phyloP scores from a whole-genome alignment of 768 basidiomycete genomes.

The Hirschioporus abietinus region DNA sequence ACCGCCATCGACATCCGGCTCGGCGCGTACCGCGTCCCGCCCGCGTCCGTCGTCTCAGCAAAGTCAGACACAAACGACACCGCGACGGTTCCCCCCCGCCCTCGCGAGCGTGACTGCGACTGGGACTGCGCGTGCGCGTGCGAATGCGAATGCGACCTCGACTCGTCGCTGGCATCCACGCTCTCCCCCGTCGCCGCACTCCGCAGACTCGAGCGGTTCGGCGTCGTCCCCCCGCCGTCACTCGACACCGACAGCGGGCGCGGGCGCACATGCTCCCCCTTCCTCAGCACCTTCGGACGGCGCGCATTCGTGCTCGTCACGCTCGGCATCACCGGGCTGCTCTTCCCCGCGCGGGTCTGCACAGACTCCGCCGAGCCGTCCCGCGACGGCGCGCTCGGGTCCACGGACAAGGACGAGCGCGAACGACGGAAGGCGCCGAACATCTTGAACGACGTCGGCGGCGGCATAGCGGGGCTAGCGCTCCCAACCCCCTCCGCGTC shows the following conservation, averaged over 20 bases:
- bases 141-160: not conserved
- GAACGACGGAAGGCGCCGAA: slow-evolving; percentile 61
- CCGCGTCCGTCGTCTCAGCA: not conserved
- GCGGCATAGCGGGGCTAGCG: slow-evolving; percentile 24
- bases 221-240: slow-evolving; percentile 32
- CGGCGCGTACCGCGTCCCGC: not conserved
- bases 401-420: slow-evolving; percentile 48
- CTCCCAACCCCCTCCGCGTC: not conserved
- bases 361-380: slow-evolving; percentile 1
- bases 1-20: not conserved
- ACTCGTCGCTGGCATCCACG: not conserved
- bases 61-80: not conserved
- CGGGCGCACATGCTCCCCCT: slow-evolving; percentile 5
- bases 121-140: not conserved
- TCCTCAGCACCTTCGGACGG: not conserved
- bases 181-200: slow-evolving; percentile 50
- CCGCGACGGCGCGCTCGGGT: slow-evolving; percentile 20
- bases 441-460: slow-evolving; percentile 61
- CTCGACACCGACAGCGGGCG: slow-evolving; percentile 11
- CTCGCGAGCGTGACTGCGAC: not conserved
- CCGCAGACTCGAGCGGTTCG: slow-evolving; percentile 48
- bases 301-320: not conserved
- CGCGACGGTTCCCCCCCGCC: not conserved
- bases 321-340: not conserved
- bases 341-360: not conserved